Evolutionary conservation across 768 basidiomycete species (phyloP).

Genomic region (Wakefieldia striispora): DNA sequence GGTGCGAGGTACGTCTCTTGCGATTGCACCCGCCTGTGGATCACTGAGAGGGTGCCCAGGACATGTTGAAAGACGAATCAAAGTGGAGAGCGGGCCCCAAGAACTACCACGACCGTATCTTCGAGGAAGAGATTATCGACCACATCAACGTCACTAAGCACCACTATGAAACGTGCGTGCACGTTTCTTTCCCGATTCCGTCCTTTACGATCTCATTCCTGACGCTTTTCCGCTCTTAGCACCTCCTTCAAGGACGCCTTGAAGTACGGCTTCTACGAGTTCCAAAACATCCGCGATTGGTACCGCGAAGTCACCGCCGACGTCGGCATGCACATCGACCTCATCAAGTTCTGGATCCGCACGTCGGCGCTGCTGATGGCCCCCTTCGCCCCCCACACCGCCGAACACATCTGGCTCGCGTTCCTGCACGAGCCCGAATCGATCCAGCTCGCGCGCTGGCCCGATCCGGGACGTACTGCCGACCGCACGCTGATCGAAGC

Average conservation of each 20-base stretch:
- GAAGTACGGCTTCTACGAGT: slow-evolving; percentile 94
- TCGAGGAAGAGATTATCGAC: slow-evolving; percentile 88
- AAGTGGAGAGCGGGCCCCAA: slow-evolving; percentile 72
- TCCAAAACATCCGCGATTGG: slow-evolving; percentile 90
- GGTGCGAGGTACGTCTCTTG: slow-evolving; percentile 78
- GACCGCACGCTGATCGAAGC: slow-evolving; percentile 71
- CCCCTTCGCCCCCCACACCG: slow-evolving; percentile 91
- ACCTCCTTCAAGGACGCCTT: slow-evolving; percentile 95
- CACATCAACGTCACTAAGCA: slow-evolving; percentile 79
- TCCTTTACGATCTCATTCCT: not conserved
- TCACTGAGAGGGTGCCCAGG: slow-evolving; percentile 44
- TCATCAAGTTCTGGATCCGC: slow-evolving; percentile 84
- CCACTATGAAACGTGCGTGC: slow-evolving; percentile 76
- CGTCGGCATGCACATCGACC: slow-evolving; percentile 87
- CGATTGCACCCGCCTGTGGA: not conserved
- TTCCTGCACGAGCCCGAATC: slow-evolving; percentile 73
- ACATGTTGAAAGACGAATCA: slow-evolving; percentile 70
- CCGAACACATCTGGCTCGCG: slow-evolving; percentile 84
- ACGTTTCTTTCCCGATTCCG: not conserved
- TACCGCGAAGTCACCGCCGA: slow-evolving; percentile 91
- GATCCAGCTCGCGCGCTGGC: slow-evolving; percentile 84
- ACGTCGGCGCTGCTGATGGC: slow-evolving; percentile 74
- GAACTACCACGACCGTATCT: slow-evolving; percentile 83
- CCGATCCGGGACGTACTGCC: slow-evolving; percentile 56
- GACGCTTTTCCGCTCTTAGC: slow-evolving; percentile 39